phyloP scores from a whole-genome alignment of 768 basidiomycete genomes.

The Paxillus rubicundulus region DNA sequence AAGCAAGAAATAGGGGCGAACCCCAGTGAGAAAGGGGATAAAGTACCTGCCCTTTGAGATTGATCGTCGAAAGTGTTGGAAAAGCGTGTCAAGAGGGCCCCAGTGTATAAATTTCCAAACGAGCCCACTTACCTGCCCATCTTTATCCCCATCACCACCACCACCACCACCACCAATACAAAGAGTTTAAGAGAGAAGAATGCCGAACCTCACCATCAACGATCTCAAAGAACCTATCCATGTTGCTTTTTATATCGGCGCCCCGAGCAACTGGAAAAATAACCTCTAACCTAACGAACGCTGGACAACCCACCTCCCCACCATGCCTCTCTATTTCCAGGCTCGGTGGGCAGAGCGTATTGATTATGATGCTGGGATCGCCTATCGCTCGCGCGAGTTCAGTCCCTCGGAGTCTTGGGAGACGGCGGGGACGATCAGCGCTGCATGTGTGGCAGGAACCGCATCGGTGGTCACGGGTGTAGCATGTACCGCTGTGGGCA shows the following conservation, averaged over 20 bases:
- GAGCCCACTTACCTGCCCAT: neutral
- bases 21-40: neutral
- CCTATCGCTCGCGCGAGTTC: slow-evolving; percentile 12
- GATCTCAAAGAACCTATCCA: slow-evolving; percentile 19
- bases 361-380: slow-evolving; percentile 9
- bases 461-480: slow-evolving; percentile 17
- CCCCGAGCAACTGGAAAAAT: slow-evolving; percentile 15
- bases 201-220: slow-evolving; percentile 21
- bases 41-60: neutral
- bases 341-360: slow-evolving; percentile 12
- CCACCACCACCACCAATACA: neutral
- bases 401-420: slow-evolving; percentile 18
- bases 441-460: slow-evolving; percentile 15
- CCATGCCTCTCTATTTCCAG: slow-evolving; percentile 13
- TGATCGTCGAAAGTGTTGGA: neutral
- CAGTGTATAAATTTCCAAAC: neutral
- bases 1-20: no score
- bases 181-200: neutral
- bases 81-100: neutral
- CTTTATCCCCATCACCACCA: neutral
- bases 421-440: slow-evolving; percentile 14
- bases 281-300: slow-evolving; percentile 14
- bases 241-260: slow-evolving; percentile 16
- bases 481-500: slow-evolving; percentile 1
- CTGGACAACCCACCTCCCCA: slow-evolving; percentile 13